A percentile compares a stretch with the other conserved stretches of the same genome.
phyloP scores from a whole-genome alignment of 192 early-diverging fungal species.

The Gamsiella multidivaricata region DNA sequence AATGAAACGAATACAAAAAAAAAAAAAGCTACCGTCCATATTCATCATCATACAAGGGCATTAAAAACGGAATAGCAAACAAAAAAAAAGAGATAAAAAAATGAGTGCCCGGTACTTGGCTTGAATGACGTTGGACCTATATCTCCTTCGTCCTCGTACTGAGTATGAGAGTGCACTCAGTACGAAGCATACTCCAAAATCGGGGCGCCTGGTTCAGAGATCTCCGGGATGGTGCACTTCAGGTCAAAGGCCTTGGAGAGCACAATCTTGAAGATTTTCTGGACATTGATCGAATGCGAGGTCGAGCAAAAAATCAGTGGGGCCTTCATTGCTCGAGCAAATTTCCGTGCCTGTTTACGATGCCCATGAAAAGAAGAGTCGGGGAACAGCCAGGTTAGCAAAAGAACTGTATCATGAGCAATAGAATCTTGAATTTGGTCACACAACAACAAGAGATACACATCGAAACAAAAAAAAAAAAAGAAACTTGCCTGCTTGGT shows the following conservation, averaged over 20 bases:
- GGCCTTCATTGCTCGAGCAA: slow-evolving; percentile 94
- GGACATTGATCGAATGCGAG: slow-evolving; percentile 93
- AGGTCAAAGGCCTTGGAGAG: slow-evolving; percentile 93
- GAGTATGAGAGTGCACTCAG: background rate
- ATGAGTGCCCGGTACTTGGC: no score
- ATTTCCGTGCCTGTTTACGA: slow-evolving; percentile 80
- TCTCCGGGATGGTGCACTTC: slow-evolving; percentile 92
- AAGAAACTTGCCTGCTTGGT: slow-evolving; percentile 78
- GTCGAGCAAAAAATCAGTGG: slow-evolving; percentile 96
- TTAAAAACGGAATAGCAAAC: no score
- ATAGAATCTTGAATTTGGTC: no score
- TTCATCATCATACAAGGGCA: no score
- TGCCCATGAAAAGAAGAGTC: no score
- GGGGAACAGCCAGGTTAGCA: background rate
- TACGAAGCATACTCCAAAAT: slow-evolving; percentile 82
- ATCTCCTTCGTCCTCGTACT: background rate
- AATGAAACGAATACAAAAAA: no score
- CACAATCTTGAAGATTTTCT: slow-evolving; percentile 98
- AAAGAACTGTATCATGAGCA: no score
- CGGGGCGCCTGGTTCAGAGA: slow-evolving; percentile 89
- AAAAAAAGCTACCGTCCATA: no score
- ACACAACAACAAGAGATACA: background rate
- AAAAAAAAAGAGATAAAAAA: no score
- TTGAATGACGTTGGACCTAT: no score
- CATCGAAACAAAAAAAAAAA: background rate